These are phyloP conservation scores for Epichloe uncinata DNA, from an alignment of 2,329 filamentous ascomycete genomes.

Conservation along the genomic window DNA sequence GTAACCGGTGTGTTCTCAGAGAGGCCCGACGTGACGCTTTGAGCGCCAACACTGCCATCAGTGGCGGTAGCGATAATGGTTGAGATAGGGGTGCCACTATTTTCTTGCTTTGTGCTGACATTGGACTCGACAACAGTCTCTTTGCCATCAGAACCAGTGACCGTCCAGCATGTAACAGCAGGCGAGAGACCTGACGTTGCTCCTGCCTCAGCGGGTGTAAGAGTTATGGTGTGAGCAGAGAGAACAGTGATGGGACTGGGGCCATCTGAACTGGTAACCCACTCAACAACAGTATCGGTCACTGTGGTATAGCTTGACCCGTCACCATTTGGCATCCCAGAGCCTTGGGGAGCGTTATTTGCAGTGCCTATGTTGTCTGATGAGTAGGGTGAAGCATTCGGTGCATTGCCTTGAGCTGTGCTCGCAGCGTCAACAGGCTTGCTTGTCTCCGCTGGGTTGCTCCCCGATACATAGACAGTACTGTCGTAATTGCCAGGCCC, in stretches of 20 bases:
- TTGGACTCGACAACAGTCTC: constrained; percentile 22
- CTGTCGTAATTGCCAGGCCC: constrained; percentile 7
- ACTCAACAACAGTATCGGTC: constrained; percentile 13
- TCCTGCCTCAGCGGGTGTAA: constrained; percentile 4
- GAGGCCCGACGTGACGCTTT: neutral
- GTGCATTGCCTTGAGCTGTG: constrained; percentile 4
- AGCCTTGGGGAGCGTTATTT: neutral
- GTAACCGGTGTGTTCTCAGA: constrained; percentile 4
- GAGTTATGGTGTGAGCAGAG: constrained; percentile 12
- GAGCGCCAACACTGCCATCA: neutral
- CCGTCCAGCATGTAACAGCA: constrained; percentile 10
- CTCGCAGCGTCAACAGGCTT: constrained; percentile 7
- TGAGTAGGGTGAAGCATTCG: neutral
- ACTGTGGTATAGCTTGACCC: constrained; percentile 9
- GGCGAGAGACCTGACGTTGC: neutral
- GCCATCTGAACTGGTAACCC: constrained; percentile 8
- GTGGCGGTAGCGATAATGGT: neutral
- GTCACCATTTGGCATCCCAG: neutral
- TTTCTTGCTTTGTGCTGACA: neutral
- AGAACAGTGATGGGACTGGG: constrained; percentile 11
- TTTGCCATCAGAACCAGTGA: constrained; percentile 10
- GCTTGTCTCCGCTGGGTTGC: constrained; percentile 8
- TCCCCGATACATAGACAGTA: constrained; percentile 7
- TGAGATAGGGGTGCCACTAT: neutral
- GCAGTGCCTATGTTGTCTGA: neutral